Conservation (phyloP, 495 filamentous ascomycete species). For the Podospora anserina region DNA sequence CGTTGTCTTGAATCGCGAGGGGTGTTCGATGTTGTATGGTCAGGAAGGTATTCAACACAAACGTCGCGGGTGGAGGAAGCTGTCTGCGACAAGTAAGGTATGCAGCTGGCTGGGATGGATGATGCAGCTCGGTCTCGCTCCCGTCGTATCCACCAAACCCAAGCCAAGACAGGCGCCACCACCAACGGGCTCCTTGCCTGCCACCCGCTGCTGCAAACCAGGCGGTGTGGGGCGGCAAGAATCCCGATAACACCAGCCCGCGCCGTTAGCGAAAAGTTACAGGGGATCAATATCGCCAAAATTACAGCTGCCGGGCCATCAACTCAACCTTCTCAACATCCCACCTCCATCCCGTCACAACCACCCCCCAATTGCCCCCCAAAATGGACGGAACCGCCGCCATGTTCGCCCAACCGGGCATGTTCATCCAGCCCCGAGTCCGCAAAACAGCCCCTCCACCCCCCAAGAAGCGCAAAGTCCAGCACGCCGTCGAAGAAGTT, state of each 20-base stretch:
- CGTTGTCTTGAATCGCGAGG: too few species aligned
- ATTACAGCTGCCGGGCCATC: constrained; percentile 10
- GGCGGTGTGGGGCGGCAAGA: constrained; percentile 24
- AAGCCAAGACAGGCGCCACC: constrained; percentile 3
- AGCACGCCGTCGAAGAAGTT: constrained; percentile 66
- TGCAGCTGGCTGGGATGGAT: constrained; percentile 4
- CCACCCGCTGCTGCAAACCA: neutral
- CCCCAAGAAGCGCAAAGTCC: constrained; percentile 64
- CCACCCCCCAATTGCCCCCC: neutral
- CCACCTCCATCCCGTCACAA: neutral
- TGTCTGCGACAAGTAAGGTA: neutral
- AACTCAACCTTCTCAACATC: neutral
- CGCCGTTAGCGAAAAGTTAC: constrained; percentile 2
- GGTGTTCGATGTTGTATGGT: too few species aligned
- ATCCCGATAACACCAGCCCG: constrained; percentile 14
- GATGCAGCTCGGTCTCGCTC: constrained; percentile 8
- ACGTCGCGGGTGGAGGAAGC: neutral
- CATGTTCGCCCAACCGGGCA: constrained; percentile 14
- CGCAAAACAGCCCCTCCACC: constrained; percentile 49
- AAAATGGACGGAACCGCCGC: constrained; percentile 1
- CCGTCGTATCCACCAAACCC: neutral
- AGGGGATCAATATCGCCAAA: constrained; percentile 11
- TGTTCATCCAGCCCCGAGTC: constrained; percentile 50
- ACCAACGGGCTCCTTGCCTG: too few species aligned
- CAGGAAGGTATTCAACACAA: neutral